Conservation (phyloP, 192 early-diverging fungal genomes). For the Entomortierella beljakovae region DNA sequence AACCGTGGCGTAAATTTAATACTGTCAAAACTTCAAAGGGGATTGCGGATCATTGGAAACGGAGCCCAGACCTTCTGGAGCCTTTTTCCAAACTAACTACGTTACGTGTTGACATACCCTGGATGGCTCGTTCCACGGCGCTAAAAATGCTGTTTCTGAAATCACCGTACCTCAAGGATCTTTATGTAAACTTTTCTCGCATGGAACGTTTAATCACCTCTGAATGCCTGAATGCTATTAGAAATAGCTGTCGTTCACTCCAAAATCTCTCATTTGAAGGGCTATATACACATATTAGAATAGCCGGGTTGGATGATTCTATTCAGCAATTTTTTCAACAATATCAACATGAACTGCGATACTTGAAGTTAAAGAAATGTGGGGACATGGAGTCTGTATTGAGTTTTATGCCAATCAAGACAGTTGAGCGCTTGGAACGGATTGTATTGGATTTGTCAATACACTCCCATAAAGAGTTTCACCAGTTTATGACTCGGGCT, state of each 20-base stretch:
- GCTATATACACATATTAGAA: not conserved
- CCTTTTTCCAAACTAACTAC: not conserved
- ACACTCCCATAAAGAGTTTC: constrained; percentile 3
- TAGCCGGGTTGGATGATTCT: not conserved
- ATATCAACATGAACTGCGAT: not conserved
- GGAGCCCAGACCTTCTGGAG: not conserved
- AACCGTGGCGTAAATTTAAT: not conserved
- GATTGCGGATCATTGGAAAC: not conserved
- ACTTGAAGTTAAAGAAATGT: constrained; percentile 1
- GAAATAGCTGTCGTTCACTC: constrained; percentile 8
- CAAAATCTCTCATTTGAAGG: not conserved
- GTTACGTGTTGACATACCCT: not conserved
- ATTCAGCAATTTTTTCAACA: constrained; percentile 23
- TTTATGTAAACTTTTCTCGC: not conserved
- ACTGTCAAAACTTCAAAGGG: not conserved
- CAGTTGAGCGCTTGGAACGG: not conserved
- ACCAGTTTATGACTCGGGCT: constrained; percentile 12
- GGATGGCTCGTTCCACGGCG: too few relatives aligned
- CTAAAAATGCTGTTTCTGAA: constrained; percentile 13
- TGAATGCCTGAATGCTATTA: constrained; percentile 20
- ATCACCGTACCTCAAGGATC: constrained; percentile 5
- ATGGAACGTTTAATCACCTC: not conserved
- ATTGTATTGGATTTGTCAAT: constrained; percentile 6
- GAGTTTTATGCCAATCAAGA: constrained; percentile 3
- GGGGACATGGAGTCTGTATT: not conserved